Evolutionary conservation across 495 filamentous ascomycete species (phyloP).

Genomic region (Talaromyces nanjingensis): DNA sequence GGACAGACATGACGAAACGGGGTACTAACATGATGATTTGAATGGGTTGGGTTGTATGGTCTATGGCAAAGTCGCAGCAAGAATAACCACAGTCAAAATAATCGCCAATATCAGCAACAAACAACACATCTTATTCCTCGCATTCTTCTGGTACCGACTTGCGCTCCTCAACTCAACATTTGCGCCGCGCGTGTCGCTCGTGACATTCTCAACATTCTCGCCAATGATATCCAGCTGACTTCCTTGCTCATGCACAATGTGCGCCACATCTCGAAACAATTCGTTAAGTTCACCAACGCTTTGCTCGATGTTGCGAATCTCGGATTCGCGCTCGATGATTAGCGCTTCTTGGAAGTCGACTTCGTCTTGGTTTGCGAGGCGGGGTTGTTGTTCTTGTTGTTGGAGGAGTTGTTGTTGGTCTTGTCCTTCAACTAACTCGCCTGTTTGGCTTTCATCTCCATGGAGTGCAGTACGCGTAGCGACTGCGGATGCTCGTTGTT

Average conservation of each 20-base stretch:
- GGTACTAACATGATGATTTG: not conserved
- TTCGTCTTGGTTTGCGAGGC: slow-evolving; percentile 84
- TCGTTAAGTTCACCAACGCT: slow-evolving; percentile 93
- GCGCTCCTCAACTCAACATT: slow-evolving; percentile 78
- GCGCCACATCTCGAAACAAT: slow-evolving; percentile 91
- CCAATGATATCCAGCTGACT: slow-evolving; percentile 82
- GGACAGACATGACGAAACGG: not conserved
- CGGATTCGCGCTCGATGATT: slow-evolving; percentile 89
- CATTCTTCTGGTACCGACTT: slow-evolving; percentile 85
- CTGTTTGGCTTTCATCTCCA: slow-evolving; percentile 34
- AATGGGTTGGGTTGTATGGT: not conserved
- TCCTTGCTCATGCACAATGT: slow-evolving; percentile 92
- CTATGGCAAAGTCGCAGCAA: slow-evolving; percentile 69
- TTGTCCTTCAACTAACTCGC: slow-evolving; percentile 21
- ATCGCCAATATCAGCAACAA: slow-evolving; percentile 85
- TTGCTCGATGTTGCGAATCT: slow-evolving; percentile 96
- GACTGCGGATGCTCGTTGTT: slow-evolving; percentile 76
- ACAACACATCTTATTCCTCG: slow-evolving; percentile 86
- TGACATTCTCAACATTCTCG: slow-evolving; percentile 76
- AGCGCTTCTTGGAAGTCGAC: slow-evolving; percentile 96
- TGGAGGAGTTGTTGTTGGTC: slow-evolving; percentile 49
- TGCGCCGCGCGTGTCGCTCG: slow-evolving; percentile 72
- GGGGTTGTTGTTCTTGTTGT: slow-evolving; percentile 67
- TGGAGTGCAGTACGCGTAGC: slow-evolving; percentile 71
- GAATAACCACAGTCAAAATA: slow-evolving; percentile 78